Evolutionary conservation across 768 basidiomycete species (phyloP).

Genomic region (Hirschioporus abietinus): DNA sequence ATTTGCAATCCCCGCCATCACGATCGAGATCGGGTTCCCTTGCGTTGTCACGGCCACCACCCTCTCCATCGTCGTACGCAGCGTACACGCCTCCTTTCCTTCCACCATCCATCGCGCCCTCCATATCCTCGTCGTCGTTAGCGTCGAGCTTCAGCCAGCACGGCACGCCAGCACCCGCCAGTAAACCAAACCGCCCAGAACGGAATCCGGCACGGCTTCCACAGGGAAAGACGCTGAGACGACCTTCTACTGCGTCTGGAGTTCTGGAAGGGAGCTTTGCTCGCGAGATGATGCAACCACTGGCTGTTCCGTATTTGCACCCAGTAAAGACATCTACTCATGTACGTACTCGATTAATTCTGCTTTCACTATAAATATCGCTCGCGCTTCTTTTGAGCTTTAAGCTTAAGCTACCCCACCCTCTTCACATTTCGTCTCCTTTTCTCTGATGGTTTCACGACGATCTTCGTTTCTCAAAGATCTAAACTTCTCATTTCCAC

Average conservation of each 20-base stretch:
- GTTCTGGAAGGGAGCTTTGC: conserved; percentile 4
- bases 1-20: conserved; percentile 1
- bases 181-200: background rate
- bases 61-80: background rate
- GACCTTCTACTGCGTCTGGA: conserved; percentile 1
- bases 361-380: background rate
- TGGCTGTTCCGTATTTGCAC: background rate
- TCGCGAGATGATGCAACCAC: background rate
- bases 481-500: background rate
- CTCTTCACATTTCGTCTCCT: background rate
- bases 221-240: background rate
- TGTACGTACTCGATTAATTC: background rate
- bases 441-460: background rate
- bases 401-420: background rate
- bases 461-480: background rate
- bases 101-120: background rate
- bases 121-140: background rate
- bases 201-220: conserved; percentile 4
- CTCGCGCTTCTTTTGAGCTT: background rate
- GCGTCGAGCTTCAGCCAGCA: background rate
- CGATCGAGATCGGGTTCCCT: background rate
- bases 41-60: background rate
- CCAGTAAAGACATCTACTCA: background rate
- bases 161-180: too few species aligned
- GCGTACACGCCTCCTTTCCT: background rate